A percentile compares a stretch with the other conserved stretches of the same genome.
phyloP scores from a whole-genome alignment of 164 flowering plant species.

The Umbilicus rupestris region DNA sequence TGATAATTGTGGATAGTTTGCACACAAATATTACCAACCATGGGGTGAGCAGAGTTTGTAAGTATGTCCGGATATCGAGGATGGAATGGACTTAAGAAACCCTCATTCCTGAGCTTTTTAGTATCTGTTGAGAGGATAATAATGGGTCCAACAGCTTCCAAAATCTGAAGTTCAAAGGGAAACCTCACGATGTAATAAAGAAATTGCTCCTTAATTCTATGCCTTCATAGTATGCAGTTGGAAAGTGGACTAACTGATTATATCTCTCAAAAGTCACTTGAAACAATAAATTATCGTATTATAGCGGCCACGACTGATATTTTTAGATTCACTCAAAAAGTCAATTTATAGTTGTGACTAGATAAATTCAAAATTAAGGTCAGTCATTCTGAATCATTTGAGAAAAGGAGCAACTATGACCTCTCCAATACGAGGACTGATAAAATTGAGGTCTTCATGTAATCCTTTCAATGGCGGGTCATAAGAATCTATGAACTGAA shows the following conservation, averaged over 20 bases:
- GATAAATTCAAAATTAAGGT: not conserved
- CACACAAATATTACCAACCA: slow-evolving; percentile 36
- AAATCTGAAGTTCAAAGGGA: slow-evolving; percentile 45
- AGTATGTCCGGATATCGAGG: slow-evolving; percentile 98
- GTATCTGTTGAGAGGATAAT: slow-evolving; percentile 89
- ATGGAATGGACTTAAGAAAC: slow-evolving; percentile 95
- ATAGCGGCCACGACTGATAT: too few species aligned
- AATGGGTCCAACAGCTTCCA: slow-evolving; percentile 95
- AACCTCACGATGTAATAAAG: not conserved
- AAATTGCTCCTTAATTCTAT: not conserved
- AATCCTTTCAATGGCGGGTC: slow-evolving; percentile 96
- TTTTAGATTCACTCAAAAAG: not conserved
- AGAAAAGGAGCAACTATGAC: slow-evolving; percentile 25
- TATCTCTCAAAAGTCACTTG: not conserved
- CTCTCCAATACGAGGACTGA: slow-evolving; percentile 99
- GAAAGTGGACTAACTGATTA: not conserved
- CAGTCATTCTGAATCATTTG: not conserved
- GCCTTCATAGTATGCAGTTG: not conserved
- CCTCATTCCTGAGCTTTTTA: slow-evolving; percentile 94
- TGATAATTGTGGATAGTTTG: not conserved
- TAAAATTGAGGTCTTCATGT: slow-evolving; percentile 95
- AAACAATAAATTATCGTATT: not conserved
- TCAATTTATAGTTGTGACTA: not conserved
- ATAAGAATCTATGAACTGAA: slow-evolving; percentile 88
- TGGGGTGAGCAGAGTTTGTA: slow-evolving; percentile 97